These are phyloP conservation scores for Penicillium pancosmium DNA, from an alignment of 495 filamentous ascomycete species.

Conservation along the genomic window DNA sequence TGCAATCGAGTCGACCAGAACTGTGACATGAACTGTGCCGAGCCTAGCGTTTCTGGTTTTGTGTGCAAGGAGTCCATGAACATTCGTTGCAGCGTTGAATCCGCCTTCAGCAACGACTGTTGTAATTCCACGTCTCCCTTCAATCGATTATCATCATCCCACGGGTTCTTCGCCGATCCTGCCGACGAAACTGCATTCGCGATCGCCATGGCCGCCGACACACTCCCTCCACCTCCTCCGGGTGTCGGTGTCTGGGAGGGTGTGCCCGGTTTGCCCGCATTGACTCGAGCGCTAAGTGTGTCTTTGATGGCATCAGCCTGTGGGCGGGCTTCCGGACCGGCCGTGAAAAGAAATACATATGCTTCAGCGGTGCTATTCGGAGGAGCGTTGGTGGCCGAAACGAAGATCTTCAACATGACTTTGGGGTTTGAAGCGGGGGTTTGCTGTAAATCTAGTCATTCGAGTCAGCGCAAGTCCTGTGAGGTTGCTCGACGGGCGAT, in stretches of 20 bases:
- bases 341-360: slow-evolving; percentile 87
- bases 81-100: slow-evolving; percentile 70
- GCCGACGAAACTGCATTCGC: slow-evolving; percentile 55
- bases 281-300: slow-evolving; percentile 74
- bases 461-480: slow-evolving; percentile 9
- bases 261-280: slow-evolving; percentile 62
- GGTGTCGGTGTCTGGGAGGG: slow-evolving; percentile 37
- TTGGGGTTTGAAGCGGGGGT: slow-evolving; percentile 80
- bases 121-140: slow-evolving; percentile 77
- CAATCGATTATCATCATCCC: slow-evolving; percentile 78
- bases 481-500: neutral
- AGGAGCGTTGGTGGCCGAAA: slow-evolving; percentile 55
- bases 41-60: slow-evolving; percentile 78
- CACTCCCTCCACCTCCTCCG: slow-evolving; percentile 42
- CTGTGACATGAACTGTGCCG: slow-evolving; percentile 77
- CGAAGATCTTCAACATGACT: slow-evolving; percentile 88
- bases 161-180: slow-evolving; percentile 49
- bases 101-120: slow-evolving; percentile 78
- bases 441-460: slow-evolving; percentile 76
- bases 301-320: slow-evolving; percentile 87
- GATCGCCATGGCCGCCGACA: slow-evolving; percentile 60
- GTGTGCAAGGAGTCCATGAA: slow-evolving; percentile 78
- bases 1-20: slow-evolving; percentile 91
- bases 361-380: slow-evolving; percentile 58
- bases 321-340: slow-evolving; percentile 67